Base-by-base conservation (phyloP, 257 asterid genomes). In the Nicotiana knightiana region DNA sequence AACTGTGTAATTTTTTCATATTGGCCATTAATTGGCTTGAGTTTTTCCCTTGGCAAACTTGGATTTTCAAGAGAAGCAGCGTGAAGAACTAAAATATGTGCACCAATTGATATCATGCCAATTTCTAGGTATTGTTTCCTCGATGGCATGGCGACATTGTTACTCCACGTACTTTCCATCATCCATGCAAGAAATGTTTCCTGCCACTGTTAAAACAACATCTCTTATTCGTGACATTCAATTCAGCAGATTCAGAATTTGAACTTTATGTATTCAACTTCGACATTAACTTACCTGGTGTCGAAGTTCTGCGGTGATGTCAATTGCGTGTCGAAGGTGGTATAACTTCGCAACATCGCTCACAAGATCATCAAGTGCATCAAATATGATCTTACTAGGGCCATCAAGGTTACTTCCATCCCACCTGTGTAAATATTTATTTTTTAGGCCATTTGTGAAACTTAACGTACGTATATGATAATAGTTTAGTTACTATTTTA, bases 141-240 rank as follows among this genome's bases (percentile, higher is more conserved):
- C 35, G 93, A 81, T 4, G 95, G 92, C 9, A 43, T 6, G 35
- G 87, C 67, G 33, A 91, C 93, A 1, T 81, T 64, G 2, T 10
- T 32, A 51, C 94, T 89, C 97, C 97, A 91, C 4, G 28, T 66
- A 17, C 84, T 90, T 86, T 91, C 97, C 82, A 80, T 88, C 95
- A 92, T 86, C 97, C 95, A 91, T 4, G 97, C 35, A 6, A 0
- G 13, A 78, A 92, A 92, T 13, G 94, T 87, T 84, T 88, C 93
- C 1, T 83, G 17, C 97, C 97, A 92, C 97, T 91, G n/a, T 30
- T 11, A 71, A 24, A 51, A 51, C 48, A 51, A 51, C 16, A 51
- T 11, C 57, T 9, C 57, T 51, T 51, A 39, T 39, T 51, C 13
- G 4, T 4, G 17, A 51, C 17, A 51, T 12, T 7, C 53, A 3